Evolutionary conservation across 345 rosid species (phyloP).

Genomic region (Populus ilicifolia): DNA sequence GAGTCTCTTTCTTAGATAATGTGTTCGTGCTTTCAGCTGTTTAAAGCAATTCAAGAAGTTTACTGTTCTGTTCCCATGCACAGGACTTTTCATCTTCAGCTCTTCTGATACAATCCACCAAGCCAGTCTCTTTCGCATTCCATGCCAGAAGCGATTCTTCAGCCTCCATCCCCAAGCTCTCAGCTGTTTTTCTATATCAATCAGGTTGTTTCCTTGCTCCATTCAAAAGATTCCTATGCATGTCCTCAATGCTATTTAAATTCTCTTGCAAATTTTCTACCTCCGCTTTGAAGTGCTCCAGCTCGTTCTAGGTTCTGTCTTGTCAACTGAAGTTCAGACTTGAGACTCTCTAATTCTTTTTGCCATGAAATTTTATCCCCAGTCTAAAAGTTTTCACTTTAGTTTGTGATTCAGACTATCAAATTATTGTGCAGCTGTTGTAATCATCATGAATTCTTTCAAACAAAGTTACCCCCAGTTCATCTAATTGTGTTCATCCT

Average conservation of each 20-base stretch:
- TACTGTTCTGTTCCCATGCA: constrained; percentile 45
- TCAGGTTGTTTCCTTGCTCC: constrained; percentile 57
- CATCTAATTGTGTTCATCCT: too few species aligned
- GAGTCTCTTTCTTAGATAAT: constrained; percentile 57
- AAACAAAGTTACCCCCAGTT: too few species aligned
- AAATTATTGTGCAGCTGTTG: too few species aligned
- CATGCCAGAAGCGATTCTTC: constrained; percentile 72
- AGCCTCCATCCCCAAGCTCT: constrained; percentile 65
- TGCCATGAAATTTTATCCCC: constrained; percentile 17
- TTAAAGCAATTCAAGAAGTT: constrained; percentile 43
- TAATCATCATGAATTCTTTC: too few species aligned
- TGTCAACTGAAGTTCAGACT: constrained; percentile 35
- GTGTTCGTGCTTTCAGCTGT: constrained; percentile 40
- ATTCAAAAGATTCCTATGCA: constrained; percentile 19
- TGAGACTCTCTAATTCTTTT: constrained; percentile 28
- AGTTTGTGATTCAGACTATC: too few species aligned
- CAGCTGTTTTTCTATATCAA: constrained; percentile 45
- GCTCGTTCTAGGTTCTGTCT: constrained; percentile 38
- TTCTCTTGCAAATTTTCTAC: constrained; percentile 34
- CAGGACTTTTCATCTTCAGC: constrained; percentile 67
- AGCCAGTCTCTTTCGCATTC: constrained; percentile 72
- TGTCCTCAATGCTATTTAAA: constrained; percentile 32
- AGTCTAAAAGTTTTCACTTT: too few species aligned
- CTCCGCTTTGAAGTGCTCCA: constrained; percentile 34
- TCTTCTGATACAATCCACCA: constrained; percentile 56